phyloP scores from a whole-genome alignment of 179 eudicot genomes.

The Amaranthus tricolor region DNA sequence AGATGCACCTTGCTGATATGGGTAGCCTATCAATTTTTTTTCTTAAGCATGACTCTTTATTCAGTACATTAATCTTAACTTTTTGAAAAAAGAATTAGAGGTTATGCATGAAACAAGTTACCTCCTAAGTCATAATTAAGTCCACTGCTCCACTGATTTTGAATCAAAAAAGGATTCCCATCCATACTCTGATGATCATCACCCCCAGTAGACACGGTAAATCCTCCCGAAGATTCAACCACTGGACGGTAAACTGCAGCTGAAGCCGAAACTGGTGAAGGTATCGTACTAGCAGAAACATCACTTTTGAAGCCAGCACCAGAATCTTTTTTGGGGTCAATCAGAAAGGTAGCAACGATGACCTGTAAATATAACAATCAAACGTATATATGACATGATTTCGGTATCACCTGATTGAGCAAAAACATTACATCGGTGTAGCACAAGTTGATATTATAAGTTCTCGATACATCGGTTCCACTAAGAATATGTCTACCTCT shows the following conservation, averaged over 20 bases:
- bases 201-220: conserved; percentile 23
- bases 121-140: conserved; percentile 43
- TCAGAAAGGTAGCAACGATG: conserved; percentile 59
- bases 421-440: too few relatives aligned
- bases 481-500: conserved; percentile 39
- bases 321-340: conserved; percentile 56
- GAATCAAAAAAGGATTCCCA: conserved; percentile 49
- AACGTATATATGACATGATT: neutral
- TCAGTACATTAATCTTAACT: too few relatives aligned
- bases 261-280: conserved; percentile 51
- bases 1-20: too few relatives aligned
- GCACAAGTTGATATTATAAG: too few relatives aligned
- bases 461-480: too few relatives aligned
- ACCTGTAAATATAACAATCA: conserved; percentile 42
- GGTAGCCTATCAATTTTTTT: too few relatives aligned
- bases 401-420: neutral
- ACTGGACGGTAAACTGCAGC: conserved; percentile 48
- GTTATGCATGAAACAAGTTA: conserved; percentile 13
- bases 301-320: conserved; percentile 43
- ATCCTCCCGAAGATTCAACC: conserved; percentile 47
- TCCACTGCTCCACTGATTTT: conserved; percentile 43
- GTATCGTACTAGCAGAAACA: conserved; percentile 38
- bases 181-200: conserved; percentile 49
- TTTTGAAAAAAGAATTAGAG: too few relatives aligned
- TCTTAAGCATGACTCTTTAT: too few relatives aligned